Base-by-base conservation (phyloP, 176 grass and related monocot genomes). In the Otatea glauca region DNA sequence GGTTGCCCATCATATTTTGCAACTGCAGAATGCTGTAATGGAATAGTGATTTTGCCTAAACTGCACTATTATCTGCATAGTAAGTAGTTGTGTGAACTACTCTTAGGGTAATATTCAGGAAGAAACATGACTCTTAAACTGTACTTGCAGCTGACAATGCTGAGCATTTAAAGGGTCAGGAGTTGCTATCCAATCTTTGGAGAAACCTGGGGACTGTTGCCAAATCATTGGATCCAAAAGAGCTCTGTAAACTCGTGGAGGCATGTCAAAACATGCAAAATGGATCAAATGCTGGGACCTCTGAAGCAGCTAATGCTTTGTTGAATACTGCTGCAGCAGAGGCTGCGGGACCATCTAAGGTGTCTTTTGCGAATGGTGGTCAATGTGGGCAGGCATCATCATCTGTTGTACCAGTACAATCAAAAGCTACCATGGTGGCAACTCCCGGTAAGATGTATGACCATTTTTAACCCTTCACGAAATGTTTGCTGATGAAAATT, bases 211-310 rank as follows among this genome's bases (percentile, higher is more conserved):
- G 91, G 21, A 88, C 51, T 68, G 74, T 94, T 87, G 89, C 97
- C 64, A 91, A 91, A 50, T 94, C 97, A 81, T 90, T 93, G 87
- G 93, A 99, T 87, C 80, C 89, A 67, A 91, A 74, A 87, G 94
- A 87, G 77, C 90, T 99, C n/a, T 92, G 83, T 84, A 90, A 88
- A 62, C 90, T 99, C 16, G 54, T 96, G 70, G 93, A 86, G 79
- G 76, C 87, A 73, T 92, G 86, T 55, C 93, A 98, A 84, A 90
- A 81, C 88, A 92, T 89, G 80, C 91, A 88, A 85, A 93, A 94
- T 77, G 85, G 85, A 89, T 86, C 83, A 64, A 88, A 88, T 48
- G 81, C 86, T 63, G 93, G 86, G 86, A 88, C 90, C 75, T 90
- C 88, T 79, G 92, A 89, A 64, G 80, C 81, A 87, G 83, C 81